A percentile compares a stretch with the other conserved stretches of the same genome.
phyloP scores from a whole-genome alignment of 2,329 filamentous ascomycete genomes.

The Penicillium fuscoglaucum region DNA sequence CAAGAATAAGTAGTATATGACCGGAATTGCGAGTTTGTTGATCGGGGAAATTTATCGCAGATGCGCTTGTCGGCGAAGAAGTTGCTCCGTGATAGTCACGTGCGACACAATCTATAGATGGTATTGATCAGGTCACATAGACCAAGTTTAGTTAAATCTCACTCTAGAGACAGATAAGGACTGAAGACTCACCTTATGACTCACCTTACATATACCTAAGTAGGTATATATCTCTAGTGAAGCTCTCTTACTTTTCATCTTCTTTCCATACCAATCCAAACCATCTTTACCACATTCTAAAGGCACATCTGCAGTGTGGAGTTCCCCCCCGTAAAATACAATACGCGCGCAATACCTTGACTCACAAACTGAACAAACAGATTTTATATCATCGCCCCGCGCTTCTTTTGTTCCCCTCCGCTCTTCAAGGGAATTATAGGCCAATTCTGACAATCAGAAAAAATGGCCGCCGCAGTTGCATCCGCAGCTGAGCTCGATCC shows the following conservation, averaged over 20 bases:
- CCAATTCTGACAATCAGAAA: constrained; percentile 27
- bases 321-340: constrained; percentile 7
- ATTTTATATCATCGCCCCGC: constrained; percentile 29
- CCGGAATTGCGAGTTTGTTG: constrained; percentile 15
- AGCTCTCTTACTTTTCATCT: not conserved
- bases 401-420: constrained; percentile 23
- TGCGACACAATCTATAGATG: constrained; percentile 11
- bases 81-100: constrained; percentile 31
- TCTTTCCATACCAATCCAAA: not conserved
- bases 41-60: constrained; percentile 28
- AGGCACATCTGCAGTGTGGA: not conserved
- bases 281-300: not conserved
- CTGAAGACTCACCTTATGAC: too few relatives aligned
- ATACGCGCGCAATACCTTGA: constrained; percentile 8
- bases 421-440: constrained; percentile 14
- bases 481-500: constrained; percentile 58
- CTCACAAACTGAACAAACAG: constrained; percentile 15
- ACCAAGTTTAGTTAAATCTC: not conserved
- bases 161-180: not conserved
- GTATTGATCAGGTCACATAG: not conserved
- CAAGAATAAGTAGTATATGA: constrained; percentile 5
- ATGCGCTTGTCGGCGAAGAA: constrained; percentile 25
- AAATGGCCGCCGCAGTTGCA: constrained; percentile 49
- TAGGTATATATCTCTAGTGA: not conserved
- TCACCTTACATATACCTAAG: too few relatives aligned